Evolutionary conservation across 2,329 filamentous ascomycete species (phyloP), one percentile per base, ranked within the genome.

Genomic region (Colletotrichum acutatum): DNA sequence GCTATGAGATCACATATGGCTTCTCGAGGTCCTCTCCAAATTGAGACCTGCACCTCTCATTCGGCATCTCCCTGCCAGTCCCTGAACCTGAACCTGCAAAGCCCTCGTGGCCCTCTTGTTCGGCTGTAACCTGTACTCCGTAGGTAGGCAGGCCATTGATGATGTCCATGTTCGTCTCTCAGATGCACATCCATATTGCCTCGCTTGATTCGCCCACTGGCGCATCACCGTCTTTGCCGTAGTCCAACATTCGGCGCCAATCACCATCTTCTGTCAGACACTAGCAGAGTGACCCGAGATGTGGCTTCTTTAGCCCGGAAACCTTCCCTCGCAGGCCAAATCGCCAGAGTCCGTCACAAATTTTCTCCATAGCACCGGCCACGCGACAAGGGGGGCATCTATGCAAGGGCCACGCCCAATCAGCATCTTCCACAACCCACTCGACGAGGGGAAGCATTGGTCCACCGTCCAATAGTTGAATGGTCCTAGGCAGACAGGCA

Each of bases 351-450:
- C 28, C 59, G 59, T 64, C 54, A 61, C 56, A 49, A 52, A 66
- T 70, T 72, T 70, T 46, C 37, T 61, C 11, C 26, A 57, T 56
- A 56, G 60, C 67, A 73, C 37, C 26, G 46, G 59, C 65, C 60
- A 53, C 19, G 59, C 66, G 54, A 71, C 32, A 63, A 26, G 19
- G 71, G 71, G 71, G 67, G 56, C n/a, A 32, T 11, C 14, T 37
- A 69, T 70, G 70, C 70, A 72, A 68, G 66, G 66, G 54, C 66
- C 24, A 34, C 59, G 12, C 14, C 70, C 66, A 72, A 72, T 72
- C 66, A 72, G 7, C 11, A n/a, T 9, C 37, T 30, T 9, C 60
- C 12, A 26, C 32, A 52, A 14, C 19, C 53, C 8, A 54, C 8
- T 22, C 19, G 19, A 58, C 22, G 65, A 65, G 60, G 62, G 42